Evolutionary conservation across 179 eudicot species (phyloP).

Genomic region (Camellia oleifera): DNA sequence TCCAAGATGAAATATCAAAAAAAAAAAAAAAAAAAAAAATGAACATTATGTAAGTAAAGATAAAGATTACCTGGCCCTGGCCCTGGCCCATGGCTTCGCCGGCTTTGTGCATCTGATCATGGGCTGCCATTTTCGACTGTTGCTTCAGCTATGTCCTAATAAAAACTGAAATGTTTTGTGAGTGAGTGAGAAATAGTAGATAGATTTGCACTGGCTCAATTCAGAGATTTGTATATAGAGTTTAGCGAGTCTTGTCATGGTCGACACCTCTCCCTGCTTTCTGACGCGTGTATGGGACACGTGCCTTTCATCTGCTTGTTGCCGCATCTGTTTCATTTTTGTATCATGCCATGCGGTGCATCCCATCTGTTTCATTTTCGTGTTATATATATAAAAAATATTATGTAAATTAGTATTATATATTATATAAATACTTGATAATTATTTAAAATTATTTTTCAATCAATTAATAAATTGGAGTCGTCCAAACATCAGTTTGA

Average conservation of each 20-base stretch:
- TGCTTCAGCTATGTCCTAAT: not conserved
- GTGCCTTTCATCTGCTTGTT: not conserved
- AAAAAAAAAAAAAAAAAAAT: no score
- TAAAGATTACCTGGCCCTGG: not conserved
- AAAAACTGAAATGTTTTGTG: not conserved
- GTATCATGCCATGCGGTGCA: no score
- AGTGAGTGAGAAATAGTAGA: not conserved
- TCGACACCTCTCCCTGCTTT: not conserved
- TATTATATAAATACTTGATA: no score
- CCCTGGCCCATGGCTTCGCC: not conserved
- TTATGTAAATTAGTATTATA: no score
- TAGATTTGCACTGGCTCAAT: not conserved
- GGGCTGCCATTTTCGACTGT: not conserved
- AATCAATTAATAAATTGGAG: no score
- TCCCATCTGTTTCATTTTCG: no score
- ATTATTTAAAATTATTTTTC: no score
- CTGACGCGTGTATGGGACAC: not conserved
- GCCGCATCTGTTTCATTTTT: no score
- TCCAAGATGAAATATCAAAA: no score
- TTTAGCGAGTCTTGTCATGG: not conserved
- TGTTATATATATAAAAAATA: no score
- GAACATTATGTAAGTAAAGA: no score
- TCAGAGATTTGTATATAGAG: not conserved
- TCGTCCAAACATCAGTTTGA: no score
- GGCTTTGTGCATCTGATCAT: slow-evolving; percentile 7